Base-by-base conservation (phyloP, 2,329 filamentous ascomycete species). In the Penicillium crustosum region DNA sequence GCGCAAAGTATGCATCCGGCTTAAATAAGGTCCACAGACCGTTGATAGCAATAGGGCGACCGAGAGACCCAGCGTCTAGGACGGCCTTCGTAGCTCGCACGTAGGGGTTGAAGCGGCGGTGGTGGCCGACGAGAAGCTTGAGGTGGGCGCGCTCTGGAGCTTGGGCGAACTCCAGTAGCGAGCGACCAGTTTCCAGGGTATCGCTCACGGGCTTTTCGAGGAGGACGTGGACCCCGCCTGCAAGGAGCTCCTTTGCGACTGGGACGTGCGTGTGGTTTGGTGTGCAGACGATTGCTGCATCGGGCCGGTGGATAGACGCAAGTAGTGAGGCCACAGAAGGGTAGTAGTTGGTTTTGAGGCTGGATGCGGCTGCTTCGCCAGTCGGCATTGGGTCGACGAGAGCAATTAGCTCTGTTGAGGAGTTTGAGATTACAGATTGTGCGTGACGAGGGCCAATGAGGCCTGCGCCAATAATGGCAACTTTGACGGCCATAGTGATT, bases 41-140 rank as follows among this genome's bases (percentile, higher is more conserved):
- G 50, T 79, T 82, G 4, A 86, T 68, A 1, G 83, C 83, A 12
- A 84, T 75, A 2, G 82, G 60, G 0, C 61, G 64, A 0, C 84
- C 84, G 0, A 86, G 73, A 0, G 68, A 68, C 0, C 74, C 72
- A 0, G 73, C 66, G 0, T 68, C 62, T 1, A 86, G 61, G 0
- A 77, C 70, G 15, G 76, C 61, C 60, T 84, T 85, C 0, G 82
- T 75, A 2, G 79, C 75, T 6, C 77, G 69, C 6, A 84, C 77
- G 66, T 83, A 84, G 0, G 80, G 80, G 63, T 86, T 86, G 72
- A 86, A 86, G 3, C 84, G 78, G 10, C 84, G 77, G 65, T 86
- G 84, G 60, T 86, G 83, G 7, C 83, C 84, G 1, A 84, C 81
- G 0, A 85, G 72, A 0, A 82, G 70, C n/a, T 78, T 77, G n/a